Evolutionary conservation across 1,284 basidiomycete species (phyloP).

Genomic region (Entoloma clypeatum): DNA sequence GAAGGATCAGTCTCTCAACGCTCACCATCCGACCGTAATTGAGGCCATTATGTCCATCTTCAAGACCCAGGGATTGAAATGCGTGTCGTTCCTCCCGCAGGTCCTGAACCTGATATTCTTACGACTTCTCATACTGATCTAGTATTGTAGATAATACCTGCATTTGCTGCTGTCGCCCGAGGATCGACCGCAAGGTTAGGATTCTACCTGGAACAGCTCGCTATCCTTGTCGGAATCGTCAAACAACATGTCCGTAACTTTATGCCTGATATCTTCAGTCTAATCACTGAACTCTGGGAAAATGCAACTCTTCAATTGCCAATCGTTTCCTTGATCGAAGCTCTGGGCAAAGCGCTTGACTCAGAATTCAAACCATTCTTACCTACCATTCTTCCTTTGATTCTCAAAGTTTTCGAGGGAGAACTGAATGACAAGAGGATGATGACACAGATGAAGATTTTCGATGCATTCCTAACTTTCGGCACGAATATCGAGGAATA

Average conservation of each 20-base stretch:
- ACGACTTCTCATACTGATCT: slow-evolving; percentile 11
- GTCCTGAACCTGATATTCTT: slow-evolving; percentile 38
- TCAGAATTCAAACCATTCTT: slow-evolving; percentile 98
- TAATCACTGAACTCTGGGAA: slow-evolving; percentile 90
- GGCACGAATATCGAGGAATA: slow-evolving; percentile 98
- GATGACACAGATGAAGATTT: slow-evolving; percentile 84
- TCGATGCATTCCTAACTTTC: slow-evolving; percentile 93
- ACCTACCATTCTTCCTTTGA: slow-evolving; percentile 87
- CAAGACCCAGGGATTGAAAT: slow-evolving; percentile 96
- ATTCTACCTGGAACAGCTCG: slow-evolving; percentile 94
- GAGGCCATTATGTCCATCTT: slow-evolving; percentile 99
- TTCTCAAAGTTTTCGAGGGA: slow-evolving; percentile 89
- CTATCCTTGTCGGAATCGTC: slow-evolving; percentile 95
- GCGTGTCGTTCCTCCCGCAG: slow-evolving; percentile 93
- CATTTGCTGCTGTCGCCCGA: slow-evolving; percentile 88
- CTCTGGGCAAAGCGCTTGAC: slow-evolving; percentile 92
- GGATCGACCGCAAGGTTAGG: slow-evolving; percentile 80
- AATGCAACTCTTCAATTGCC: slow-evolving; percentile 85
- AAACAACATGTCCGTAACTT: slow-evolving; percentile 97
- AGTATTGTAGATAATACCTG: slow-evolving; percentile 82
- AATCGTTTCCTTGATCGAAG: slow-evolving; percentile 91
- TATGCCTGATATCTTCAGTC: slow-evolving; percentile 76
- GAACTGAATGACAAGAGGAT: slow-evolving; percentile 78
- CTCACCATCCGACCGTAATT: slow-evolving; percentile 90
- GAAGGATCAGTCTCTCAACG: slow-evolving; percentile 83